Evolutionary conservation across 768 basidiomycete genomes (phyloP).

Genomic region (Lentinula detonsa): DNA sequence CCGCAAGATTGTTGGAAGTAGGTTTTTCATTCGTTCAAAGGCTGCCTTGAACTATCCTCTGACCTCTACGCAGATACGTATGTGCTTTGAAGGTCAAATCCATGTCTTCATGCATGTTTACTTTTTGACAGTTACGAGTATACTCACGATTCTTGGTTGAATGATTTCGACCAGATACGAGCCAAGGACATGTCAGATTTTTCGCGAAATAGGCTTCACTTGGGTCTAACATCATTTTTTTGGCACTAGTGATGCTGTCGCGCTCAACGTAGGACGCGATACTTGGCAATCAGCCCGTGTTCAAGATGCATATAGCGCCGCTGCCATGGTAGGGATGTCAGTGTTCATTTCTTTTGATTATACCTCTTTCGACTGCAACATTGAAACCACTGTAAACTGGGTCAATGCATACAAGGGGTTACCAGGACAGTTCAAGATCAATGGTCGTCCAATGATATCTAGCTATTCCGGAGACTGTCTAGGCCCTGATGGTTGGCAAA

Average conservation of each 20-base stretch:
- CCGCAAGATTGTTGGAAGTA: constrained; percentile 40
- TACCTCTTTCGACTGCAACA: constrained; percentile 41
- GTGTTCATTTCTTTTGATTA: constrained; percentile 56
- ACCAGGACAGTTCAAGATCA: not conserved
- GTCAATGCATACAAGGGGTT: not conserved
- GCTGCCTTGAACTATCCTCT: not conserved
- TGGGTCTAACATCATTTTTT: not conserved
- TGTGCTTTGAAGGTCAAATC: not conserved
- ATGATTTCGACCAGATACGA: constrained; percentile 34
- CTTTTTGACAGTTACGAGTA: constrained; percentile 28
- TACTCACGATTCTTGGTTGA: constrained; percentile 30
- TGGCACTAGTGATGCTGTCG: constrained; percentile 48
- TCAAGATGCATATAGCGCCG: constrained; percentile 45
- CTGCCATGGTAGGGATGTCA: constrained; percentile 32
- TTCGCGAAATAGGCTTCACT: not conserved
- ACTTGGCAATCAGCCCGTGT: constrained; percentile 45
- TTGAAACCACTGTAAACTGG: constrained; percentile 14
- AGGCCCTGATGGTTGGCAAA: not conserved
- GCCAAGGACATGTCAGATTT: constrained; percentile 34
- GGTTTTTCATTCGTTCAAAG: constrained; percentile 11
- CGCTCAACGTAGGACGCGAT: constrained; percentile 55
- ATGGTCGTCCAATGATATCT: constrained; percentile 3
- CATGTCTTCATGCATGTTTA: not conserved
- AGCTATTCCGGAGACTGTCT: not conserved
- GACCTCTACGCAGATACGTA: constrained; percentile 34